These are phyloP conservation scores for Trichoderma asperellum DNA, from an alignment of 2,329 filamentous ascomycete species.

Conservation along the genomic window DNA sequence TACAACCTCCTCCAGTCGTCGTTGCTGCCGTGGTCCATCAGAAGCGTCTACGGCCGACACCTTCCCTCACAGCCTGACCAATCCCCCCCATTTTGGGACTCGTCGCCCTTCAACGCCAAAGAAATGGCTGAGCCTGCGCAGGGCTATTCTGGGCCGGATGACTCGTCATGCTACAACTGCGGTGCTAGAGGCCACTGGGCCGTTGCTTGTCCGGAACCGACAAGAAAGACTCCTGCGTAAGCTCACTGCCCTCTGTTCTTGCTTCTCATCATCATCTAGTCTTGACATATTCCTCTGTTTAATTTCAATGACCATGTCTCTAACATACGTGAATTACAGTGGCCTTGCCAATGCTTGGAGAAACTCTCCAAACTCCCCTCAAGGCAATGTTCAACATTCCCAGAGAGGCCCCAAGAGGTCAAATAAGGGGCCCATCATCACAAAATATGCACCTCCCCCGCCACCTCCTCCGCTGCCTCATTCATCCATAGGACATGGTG, in stretches of 20 bases:
- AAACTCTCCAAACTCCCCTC: constrained; percentile 38
- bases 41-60: neutral
- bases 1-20: constrained; percentile 11
- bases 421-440: constrained; percentile 43
- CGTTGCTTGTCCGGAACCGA: constrained; percentile 57
- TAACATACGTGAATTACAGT: constrained; percentile 34
- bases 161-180: constrained; percentile 58
- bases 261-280: neutral
- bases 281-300: neutral
- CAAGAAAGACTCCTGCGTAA: constrained; percentile 55
- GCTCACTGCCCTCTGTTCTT: constrained; percentile 36
- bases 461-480: neutral
- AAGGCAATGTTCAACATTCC: constrained; percentile 38
- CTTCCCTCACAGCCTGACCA: neutral
- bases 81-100: neutral
- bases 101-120: neutral
- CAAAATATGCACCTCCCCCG: constrained; percentile 41
- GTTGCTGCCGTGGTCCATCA: neutral
- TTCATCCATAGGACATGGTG: constrained; percentile 27
- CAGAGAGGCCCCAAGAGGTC: constrained; percentile 40
- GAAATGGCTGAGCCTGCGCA: constrained; percentile 40
- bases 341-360: constrained; percentile 45
- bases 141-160: constrained; percentile 40
- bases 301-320: neutral
- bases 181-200: constrained; percentile 56